A percentile compares a stretch with the other conserved stretches of the same genome.
Evolutionary conservation across 768 basidiomycete species (phyloP).

Genomic region (Chalciporus sphaerocephalus): DNA sequence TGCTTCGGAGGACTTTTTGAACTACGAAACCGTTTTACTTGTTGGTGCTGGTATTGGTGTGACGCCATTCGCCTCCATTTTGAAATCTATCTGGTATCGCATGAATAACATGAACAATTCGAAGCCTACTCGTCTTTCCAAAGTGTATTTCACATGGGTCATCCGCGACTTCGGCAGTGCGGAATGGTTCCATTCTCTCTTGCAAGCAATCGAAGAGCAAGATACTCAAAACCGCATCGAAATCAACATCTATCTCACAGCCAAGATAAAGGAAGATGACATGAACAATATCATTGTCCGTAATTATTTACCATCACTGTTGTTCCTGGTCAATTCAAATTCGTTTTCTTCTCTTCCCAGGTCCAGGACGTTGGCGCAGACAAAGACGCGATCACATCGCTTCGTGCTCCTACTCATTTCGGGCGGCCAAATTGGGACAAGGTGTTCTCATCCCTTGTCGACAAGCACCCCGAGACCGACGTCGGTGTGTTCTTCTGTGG

Average conservation of each 20-base stretch:
- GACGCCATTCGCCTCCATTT: conserved; percentile 89
- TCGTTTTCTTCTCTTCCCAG: conserved; percentile 33
- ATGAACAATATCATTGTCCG: conserved; percentile 86
- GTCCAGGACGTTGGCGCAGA: conserved; percentile 91
- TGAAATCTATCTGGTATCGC: conserved; percentile 94
- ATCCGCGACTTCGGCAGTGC: conserved; percentile 88
- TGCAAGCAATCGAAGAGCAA: conserved; percentile 91
- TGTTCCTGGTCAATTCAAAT: neutral
- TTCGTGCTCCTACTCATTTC: conserved; percentile 90
- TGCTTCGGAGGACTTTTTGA: conserved; percentile 87
- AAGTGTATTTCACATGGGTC: conserved; percentile 94
- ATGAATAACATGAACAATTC: conserved; percentile 81
- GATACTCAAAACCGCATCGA: conserved; percentile 83
- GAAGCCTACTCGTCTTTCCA: conserved; percentile 78
- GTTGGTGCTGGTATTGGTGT: conserved; percentile 96
- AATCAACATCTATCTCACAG: conserved; percentile 92
- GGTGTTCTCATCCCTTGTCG: conserved; percentile 65
- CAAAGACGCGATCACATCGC: conserved; percentile 83
- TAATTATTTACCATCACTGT: conserved; percentile 6
- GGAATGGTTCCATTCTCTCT: conserved; percentile 91
- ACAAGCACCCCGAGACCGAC: conserved; percentile 85
- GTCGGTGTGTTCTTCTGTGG: conserved; percentile 95
- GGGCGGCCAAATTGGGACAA: conserved; percentile 85
- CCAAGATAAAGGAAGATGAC: conserved; percentile 87
- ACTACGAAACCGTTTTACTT: conserved; percentile 82